Evolutionary conservation across 139 green algal species (phyloP).

Genomic region (Haematococcus sp.): DNA sequence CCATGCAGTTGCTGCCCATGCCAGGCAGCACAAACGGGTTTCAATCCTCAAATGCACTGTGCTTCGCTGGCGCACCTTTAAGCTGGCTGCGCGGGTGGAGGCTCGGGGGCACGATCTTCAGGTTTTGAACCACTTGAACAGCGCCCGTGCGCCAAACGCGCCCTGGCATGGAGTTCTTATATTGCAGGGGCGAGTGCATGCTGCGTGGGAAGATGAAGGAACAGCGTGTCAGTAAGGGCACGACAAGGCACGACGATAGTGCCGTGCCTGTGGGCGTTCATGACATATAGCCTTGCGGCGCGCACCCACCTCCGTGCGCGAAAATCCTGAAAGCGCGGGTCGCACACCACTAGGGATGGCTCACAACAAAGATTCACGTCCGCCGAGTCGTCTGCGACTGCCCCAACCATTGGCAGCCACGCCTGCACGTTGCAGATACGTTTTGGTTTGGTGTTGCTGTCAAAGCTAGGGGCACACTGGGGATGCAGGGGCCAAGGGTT

Average conservation of each 20-base stretch:
- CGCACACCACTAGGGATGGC: constrained; percentile 21
- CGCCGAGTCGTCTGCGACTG: not conserved
- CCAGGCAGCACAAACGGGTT: too few relatives aligned
- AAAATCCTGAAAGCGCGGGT: constrained; percentile 24
- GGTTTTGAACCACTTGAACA: constrained; percentile 51
- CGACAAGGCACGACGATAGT: too few relatives aligned
- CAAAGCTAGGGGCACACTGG: too few relatives aligned
- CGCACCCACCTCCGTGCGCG: constrained; percentile 22
- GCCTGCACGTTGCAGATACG: too few relatives aligned
- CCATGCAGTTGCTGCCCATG: too few relatives aligned
- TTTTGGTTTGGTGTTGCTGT: too few relatives aligned
- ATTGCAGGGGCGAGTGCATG: constrained; percentile 26
- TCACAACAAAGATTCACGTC: constrained; percentile 27
- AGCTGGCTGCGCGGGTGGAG: constrained; percentile 43
- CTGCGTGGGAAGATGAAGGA: constrained; percentile 2
- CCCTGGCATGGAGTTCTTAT: constrained; percentile 44
- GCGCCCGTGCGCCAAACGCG: constrained; percentile 35
- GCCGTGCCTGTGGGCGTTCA: too few relatives aligned
- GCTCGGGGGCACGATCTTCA: constrained; percentile 37
- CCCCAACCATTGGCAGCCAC: too few relatives aligned
- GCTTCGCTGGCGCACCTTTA: constrained; percentile 12
- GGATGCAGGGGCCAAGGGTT: too few relatives aligned
- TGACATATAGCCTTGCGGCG: too few relatives aligned
- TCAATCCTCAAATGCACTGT: too few relatives aligned
- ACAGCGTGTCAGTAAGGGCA: not conserved